These are phyloP conservation scores for Carnegiea gigantea DNA, from an alignment of 179 eudicot genomes.

Conservation along the genomic window DNA sequence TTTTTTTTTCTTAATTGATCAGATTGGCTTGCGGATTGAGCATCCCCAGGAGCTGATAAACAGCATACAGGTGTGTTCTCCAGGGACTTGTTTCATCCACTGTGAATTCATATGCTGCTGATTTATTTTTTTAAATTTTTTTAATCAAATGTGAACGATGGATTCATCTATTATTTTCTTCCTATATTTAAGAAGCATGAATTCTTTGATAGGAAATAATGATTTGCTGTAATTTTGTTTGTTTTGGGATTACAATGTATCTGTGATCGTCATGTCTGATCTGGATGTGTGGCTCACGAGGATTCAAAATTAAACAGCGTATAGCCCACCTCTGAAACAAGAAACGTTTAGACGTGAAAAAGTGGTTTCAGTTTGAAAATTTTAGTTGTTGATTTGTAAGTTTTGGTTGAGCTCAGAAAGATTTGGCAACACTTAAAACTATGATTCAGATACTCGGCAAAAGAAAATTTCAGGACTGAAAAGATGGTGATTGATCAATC, in stretches of 20 bases:
- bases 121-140: not conserved
- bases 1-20: not conserved
- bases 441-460: too few species aligned
- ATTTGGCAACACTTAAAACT: too few species aligned
- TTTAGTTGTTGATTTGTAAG: too few species aligned
- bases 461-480: too few species aligned
- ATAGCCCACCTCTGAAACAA: too few species aligned
- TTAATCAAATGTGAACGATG: too few species aligned
- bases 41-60: conserved; percentile 92
- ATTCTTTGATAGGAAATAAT: not conserved
- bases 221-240: not conserved
- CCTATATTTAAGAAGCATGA: not conserved
- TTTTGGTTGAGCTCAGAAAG: too few species aligned
- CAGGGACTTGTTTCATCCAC: not conserved
- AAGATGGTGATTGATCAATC: not conserved
- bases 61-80: conserved; percentile 68
- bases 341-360: too few species aligned
- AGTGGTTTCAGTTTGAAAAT: too few species aligned
- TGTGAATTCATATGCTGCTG: not conserved
- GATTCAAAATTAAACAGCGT: too few species aligned
- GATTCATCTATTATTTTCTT: not conserved
- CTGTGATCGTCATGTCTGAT: not conserved
- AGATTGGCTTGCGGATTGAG: conserved; percentile 94
- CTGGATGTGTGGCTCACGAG: not conserved
- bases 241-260: not conserved